phyloP scores from a whole-genome alignment of 495 filamentous ascomycete species.

The Oidiodendron maius region DNA sequence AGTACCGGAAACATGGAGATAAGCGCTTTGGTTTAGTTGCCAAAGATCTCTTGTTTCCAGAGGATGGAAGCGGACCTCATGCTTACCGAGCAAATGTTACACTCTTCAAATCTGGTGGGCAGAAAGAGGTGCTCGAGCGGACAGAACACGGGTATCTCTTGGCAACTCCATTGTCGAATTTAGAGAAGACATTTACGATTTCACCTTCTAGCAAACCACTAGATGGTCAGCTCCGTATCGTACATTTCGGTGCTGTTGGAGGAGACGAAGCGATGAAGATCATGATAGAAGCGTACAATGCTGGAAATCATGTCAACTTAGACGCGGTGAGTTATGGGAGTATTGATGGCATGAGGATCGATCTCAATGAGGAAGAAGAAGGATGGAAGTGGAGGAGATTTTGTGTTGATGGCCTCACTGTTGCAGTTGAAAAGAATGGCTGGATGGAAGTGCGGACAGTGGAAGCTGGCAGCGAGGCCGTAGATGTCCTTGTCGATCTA shows the following conservation, averaged over 20 bases:
- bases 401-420: slow-evolving; percentile 84
- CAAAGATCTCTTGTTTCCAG: slow-evolving; percentile 59
- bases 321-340: slow-evolving; percentile 50
- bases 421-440: slow-evolving; percentile 62
- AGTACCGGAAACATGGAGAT: slow-evolving; percentile 66
- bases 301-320: slow-evolving; percentile 59
- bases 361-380: slow-evolving; percentile 55
- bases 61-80: slow-evolving; percentile 55
- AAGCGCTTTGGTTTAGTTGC: slow-evolving; percentile 82
- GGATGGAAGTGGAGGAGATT: slow-evolving; percentile 64
- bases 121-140: slow-evolving; percentile 23
- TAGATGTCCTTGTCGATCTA: slow-evolving; percentile 15
- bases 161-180: slow-evolving; percentile 65
- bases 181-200: slow-evolving; percentile 76
- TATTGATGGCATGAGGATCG: slow-evolving; percentile 56
- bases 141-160: slow-evolving; percentile 67
- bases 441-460: slow-evolving; percentile 56
- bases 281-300: slow-evolving; percentile 69
- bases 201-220: slow-evolving; percentile 62
- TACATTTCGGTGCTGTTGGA: slow-evolving; percentile 64
- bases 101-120: slow-evolving; percentile 19
- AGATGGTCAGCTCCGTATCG: slow-evolving; percentile 58
- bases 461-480: slow-evolving; percentile 12
- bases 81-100: slow-evolving; percentile 57
- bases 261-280: slow-evolving; percentile 63